Evolutionary conservation across 1,139 yeast species (phyloP), one percentile per base, ranked within the genome.

Genomic region (Kodamaea anthophila): DNA sequence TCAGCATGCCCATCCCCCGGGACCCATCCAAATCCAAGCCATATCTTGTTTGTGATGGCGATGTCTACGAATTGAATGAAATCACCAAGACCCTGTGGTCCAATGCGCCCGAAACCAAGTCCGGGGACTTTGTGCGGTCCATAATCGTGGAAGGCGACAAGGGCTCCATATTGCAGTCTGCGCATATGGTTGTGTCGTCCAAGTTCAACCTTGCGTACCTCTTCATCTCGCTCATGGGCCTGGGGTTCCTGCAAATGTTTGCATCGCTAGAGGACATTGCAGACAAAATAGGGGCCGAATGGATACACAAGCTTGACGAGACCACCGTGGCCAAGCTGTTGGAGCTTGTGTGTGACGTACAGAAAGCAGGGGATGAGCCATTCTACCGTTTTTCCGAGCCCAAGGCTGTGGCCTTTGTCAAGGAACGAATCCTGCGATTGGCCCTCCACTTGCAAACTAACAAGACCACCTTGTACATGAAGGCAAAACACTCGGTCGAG

Each of bases 201-300:
- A 55, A 51, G 28, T 72, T 61, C 47, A 67, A 71, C 37, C 32
- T 65, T 4, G 47, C 51, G 1, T 76, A 63, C 45, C 44, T 64
- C 9, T 41, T 76, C 32, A 47, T 74, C 9, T 41, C 60, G 3
- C 53, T 59, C 30, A 60, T 74, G 43, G 42, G 51, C 21, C 14
- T 32, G 37, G 41, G 9, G 40, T 55, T 9, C 56, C 46, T 49
- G 22, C 39, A 42, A 18, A 44, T 51, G 13, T 65, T 58, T 39
- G 56, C 68, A 16, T 56, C 72, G 0, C 41, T 59, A 10, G 77
- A 74, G 21, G 80, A 75, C 41, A 42, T 74, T 4, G 41, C 60
- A 11, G 83, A 77, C 40, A 48, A 51, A 11, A 40, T 71, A 19
- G 23, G 31, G 2, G 31, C 31, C 13, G 35, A 34, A 8, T 34